Conservation (phyloP, 805 yeast genomes). For the Wickerhamiella galacta region DNA sequence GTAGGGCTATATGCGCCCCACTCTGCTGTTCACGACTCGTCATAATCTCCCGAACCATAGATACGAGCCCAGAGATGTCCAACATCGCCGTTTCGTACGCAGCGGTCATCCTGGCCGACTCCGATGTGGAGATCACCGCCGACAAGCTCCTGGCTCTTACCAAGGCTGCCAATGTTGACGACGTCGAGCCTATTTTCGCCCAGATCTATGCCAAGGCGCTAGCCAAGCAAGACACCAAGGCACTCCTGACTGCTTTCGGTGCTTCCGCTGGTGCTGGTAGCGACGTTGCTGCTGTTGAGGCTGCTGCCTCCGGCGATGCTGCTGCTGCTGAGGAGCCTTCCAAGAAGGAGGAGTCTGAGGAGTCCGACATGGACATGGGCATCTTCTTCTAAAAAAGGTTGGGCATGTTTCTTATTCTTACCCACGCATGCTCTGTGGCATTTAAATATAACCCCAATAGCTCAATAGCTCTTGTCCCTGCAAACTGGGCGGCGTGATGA, state of each 20-base stretch:
- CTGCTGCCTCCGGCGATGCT: slow-evolving; percentile 44
- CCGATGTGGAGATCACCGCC: slow-evolving; percentile 84
- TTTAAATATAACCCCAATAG: background rate
- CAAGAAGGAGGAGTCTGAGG: slow-evolving; percentile 41
- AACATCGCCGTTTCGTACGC: slow-evolving; percentile 31
- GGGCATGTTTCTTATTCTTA: background rate
- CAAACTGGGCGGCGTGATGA: no score
- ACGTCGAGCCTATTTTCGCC: slow-evolving; percentile 50
- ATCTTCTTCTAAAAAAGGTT: slow-evolving; percentile 52
- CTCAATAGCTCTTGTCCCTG: background rate
- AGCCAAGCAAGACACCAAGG: slow-evolving; percentile 69
- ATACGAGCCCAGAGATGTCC: slow-evolving; percentile 15
- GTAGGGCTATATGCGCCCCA: no score
- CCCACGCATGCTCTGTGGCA: background rate
- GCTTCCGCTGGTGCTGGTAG: slow-evolving; percentile 47
- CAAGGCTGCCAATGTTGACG: slow-evolving; percentile 64
- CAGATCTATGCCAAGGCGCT: slow-evolving; percentile 79
- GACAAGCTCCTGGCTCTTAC: slow-evolving; percentile 67
- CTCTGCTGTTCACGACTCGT: no score
- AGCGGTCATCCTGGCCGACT: slow-evolving; percentile 94
- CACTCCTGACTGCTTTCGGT: slow-evolving; percentile 48
- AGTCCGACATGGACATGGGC: slow-evolving; percentile 90
- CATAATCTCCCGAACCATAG: no score
- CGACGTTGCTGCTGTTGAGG: slow-evolving; percentile 47
- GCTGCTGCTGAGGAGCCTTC: slow-evolving; percentile 36